Evolutionary conservation across 805 yeast genomes (phyloP), one percentile per base, ranked within the genome.

Genomic region (Teunomyces aglyptinius): DNA sequence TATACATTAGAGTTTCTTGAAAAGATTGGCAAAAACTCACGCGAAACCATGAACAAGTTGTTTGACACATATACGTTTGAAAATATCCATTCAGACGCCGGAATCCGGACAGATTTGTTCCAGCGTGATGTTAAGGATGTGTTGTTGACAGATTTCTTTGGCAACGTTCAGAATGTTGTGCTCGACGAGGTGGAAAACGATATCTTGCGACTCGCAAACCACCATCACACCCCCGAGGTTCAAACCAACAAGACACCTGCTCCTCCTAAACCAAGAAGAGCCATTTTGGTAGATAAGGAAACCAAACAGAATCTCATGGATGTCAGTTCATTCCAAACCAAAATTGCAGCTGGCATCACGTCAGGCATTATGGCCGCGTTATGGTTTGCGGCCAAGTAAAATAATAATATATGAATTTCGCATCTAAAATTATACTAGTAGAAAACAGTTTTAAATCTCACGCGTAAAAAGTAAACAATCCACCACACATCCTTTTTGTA

Each of bases 121-220:
- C 64, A 77, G 38, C 77, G 95, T 57, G 80, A 86, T 51, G 70
- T 83, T 39, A 68, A 76, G 3, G 80, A 86, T 35, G 96, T 90
- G 3, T 68, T 81, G 45, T 78, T 94, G 53, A 91, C 98, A 0
- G 98, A 94, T 61, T 94, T 94, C 63, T 91, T 94, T 57, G 99
- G 97, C 1, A 89, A 89, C 55, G 86, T 90, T 16, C 97, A 90
- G 64, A 81, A 83, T 46, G 86, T 87, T 2, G 76, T 86, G 2
- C 73, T 76, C 44, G 89, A 83, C 56, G 73, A 73, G 7, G 78
- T 75, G 5, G 84, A 81, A 46, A 74, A 72, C 44, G 83, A 78
- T 49, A 59, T 62, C 27, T 56, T 77, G 40, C 64, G 65, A 41
- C 55, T 72, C 6, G 59, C 70, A 18, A 71, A 64, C 44, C 70